Conservation (phyloP, 2,329 filamentous ascomycete genomes). For the Cladosporium sp. region DNA sequence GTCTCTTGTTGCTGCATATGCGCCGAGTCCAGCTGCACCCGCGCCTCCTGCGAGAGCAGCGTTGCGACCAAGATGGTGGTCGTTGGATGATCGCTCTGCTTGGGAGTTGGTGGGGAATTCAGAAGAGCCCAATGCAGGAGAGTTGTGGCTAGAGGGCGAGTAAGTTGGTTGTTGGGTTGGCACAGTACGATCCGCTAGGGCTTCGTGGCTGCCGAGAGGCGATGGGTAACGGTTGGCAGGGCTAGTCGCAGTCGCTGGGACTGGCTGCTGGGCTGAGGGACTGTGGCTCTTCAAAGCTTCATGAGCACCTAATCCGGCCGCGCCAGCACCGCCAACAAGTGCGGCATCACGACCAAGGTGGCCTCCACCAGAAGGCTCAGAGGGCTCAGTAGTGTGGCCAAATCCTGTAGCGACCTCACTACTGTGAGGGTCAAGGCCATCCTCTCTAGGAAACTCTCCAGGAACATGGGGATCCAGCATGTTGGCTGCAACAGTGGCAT, state of each 20-base stretch:
- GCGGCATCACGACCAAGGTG: constrained; percentile 39
- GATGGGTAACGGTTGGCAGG: background rate
- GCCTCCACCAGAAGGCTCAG: constrained; percentile 21
- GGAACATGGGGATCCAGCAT: constrained; percentile 41
- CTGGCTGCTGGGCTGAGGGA: background rate
- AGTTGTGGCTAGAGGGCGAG: background rate
- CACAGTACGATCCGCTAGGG: background rate
- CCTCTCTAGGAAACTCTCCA: constrained; percentile 35
- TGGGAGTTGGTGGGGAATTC: background rate
- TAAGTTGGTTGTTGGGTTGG: background rate
- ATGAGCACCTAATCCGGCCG: constrained; percentile 25
- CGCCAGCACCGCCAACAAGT: constrained; percentile 35
- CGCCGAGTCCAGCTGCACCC: constrained; percentile 30
- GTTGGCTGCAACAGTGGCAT: constrained; percentile 37
- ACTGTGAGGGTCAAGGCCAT: constrained; percentile 27
- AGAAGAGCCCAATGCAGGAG: background rate
- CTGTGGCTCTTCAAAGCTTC: background rate
- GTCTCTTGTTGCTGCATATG: constrained; percentile 26
- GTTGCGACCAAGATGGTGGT: constrained; percentile 39
- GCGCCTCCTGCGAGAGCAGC: constrained; percentile 38
- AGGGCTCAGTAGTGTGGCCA: background rate
- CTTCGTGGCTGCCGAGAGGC: background rate
- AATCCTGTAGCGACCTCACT: background rate
- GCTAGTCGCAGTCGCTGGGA: background rate
- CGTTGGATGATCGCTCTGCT: background rate